phyloP scores from a whole-genome alignment of 176 grass and related monocot genomes.

The Melocanna baccifera region DNA sequence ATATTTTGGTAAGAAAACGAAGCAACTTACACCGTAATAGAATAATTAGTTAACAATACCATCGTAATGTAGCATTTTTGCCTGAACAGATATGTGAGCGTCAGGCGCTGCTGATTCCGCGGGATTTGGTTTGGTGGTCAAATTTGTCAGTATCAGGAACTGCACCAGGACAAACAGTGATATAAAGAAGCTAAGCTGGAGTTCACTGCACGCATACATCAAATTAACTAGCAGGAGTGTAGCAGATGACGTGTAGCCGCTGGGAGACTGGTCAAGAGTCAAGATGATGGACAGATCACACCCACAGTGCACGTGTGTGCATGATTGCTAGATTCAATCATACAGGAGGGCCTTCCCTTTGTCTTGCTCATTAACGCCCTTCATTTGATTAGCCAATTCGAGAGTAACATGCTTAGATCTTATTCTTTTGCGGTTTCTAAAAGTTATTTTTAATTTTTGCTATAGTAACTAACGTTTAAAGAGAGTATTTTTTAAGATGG shows the following conservation, averaged over 20 bases:
- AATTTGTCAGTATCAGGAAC: constrained; percentile 47
- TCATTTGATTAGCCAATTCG: constrained; percentile 8
- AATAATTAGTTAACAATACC: not conserved
- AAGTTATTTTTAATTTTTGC: too few species aligned
- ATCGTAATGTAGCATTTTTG: not conserved
- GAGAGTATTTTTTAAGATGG: too few species aligned
- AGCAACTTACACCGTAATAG: not conserved
- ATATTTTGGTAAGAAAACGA: not conserved
- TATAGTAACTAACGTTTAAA: too few species aligned
- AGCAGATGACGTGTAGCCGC: not conserved
- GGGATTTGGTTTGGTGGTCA: constrained; percentile 38
- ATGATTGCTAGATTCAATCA: constrained; percentile 31
- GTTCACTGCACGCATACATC: constrained; percentile 31
- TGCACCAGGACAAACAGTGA: not conserved
- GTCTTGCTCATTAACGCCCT: not conserved
- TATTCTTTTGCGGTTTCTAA: too few species aligned
- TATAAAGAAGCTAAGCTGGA: constrained; percentile 26
- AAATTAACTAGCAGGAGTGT: not conserved
- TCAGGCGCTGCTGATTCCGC: not conserved
- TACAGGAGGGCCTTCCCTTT: not conserved
- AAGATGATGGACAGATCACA: constrained; percentile 10
- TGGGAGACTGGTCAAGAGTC: constrained; percentile 14
- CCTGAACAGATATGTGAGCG: not conserved
- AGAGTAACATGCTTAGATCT: not conserved
- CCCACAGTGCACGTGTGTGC: constrained; percentile 42